phyloP scores from a whole-genome alignment of 306 rosid species.

The Dicorynia guianensis region DNA sequence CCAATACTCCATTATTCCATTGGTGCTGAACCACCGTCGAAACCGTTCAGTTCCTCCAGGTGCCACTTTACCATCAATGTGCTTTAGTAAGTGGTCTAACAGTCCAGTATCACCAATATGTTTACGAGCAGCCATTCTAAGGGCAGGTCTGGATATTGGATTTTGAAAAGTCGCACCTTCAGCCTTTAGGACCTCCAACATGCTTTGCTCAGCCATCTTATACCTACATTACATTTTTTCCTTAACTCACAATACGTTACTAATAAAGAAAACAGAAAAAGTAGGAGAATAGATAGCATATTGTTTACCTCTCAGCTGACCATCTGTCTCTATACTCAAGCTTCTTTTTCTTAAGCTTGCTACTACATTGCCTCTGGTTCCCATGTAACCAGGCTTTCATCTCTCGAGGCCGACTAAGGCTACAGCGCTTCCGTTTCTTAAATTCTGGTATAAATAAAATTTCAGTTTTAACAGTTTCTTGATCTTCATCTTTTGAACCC shows the following conservation, averaged over 20 bases:
- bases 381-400: slow-evolving; percentile 50
- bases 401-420: slow-evolving; percentile 58
- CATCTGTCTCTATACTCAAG: slow-evolving; percentile 61
- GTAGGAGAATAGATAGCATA: background rate
- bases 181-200: slow-evolving; percentile 75
- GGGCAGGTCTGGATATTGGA: slow-evolving; percentile 69
- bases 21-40: slow-evolving; percentile 77
- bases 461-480: slow-evolving; percentile 44
- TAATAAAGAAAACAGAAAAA: background rate
- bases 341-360: slow-evolving; percentile 50
- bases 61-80: slow-evolving; percentile 73
- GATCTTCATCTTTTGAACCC: slow-evolving; percentile 51
- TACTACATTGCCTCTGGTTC: slow-evolving; percentile 31
- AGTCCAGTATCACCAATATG: slow-evolving; percentile 89
- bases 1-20: slow-evolving; percentile 93
- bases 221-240: slow-evolving; percentile 56
- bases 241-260: background rate
- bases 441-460: slow-evolving; percentile 43
- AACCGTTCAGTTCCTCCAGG: slow-evolving; percentile 82
- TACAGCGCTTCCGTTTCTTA: slow-evolving; percentile 58
- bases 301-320: slow-evolving; percentile 69
- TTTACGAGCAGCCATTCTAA: slow-evolving; percentile 72
- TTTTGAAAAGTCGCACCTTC: slow-evolving; percentile 74
- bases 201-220: slow-evolving; percentile 65
- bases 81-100: slow-evolving; percentile 87